Base-by-base conservation (phyloP, 2,329 filamentous ascomycete genomes). In the Clonostachys solani region DNA sequence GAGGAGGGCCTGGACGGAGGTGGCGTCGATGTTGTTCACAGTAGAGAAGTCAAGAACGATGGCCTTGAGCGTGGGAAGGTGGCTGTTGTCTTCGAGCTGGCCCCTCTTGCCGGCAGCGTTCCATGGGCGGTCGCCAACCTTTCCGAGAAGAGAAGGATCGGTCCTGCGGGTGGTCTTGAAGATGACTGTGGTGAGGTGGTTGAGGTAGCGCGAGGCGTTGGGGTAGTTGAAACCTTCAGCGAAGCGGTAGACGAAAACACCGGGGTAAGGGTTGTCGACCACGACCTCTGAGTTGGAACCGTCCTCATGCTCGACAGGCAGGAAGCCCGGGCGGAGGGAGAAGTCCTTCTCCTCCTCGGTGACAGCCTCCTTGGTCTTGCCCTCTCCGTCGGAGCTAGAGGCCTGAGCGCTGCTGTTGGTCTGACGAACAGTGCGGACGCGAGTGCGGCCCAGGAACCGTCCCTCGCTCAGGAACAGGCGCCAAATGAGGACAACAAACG, bases 401-500 rank as follows among this genome's bases (percentile, higher is more conserved):
- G 90, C 76, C 41, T 69, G 12, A 65, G 56, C 15, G 62, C 53
- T 71, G 46, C 88, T 83, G 44, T 85, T 65, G 77, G 60, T 94
- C 84, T 46, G 86, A 86, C 42, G 91, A 72, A 96, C 84, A 0
- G 91, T 95, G 63, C 94, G 89, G 16, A 97, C 83, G 50, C 84
- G 85, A 43, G 92, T 87, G 47, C 81, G 79, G 33, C 91, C 91
- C 3, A 95, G 75, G 69, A 95, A 89, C 34, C 84, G 80, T 13
- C 91, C 91, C 36, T 79, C 80, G 4, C 88, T 86, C 63, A 91
- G 89, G 59, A 91, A 82, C 34, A 91, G 74, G 38, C 90, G 85
- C 76, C 86, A 91, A 8, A 95, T 68, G 34, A 94, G 73, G 3
- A 95, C 67, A 1, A 80, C 87, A 18, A 80, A 77, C 0, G 89